Conservation (phyloP, 176 grass and related monocot species). For the Oryza australiensis region DNA sequence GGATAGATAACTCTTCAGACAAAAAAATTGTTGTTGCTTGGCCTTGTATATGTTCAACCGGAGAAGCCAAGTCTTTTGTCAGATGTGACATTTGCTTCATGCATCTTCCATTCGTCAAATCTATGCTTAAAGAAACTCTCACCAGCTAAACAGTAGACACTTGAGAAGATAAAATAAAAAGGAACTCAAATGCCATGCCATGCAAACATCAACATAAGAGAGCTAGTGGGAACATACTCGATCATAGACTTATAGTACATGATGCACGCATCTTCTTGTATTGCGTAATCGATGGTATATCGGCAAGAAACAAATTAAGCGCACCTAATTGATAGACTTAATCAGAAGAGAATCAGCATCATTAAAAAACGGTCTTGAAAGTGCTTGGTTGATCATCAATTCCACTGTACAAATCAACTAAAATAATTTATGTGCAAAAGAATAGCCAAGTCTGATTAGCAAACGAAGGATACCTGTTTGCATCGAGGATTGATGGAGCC, state of each 20-base stretch:
- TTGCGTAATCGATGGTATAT: not conserved
- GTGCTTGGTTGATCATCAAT: not conserved
- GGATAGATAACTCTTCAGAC: not conserved
- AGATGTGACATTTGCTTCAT: conserved; percentile 31
- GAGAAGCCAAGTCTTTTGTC: conserved; percentile 18
- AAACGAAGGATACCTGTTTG: not conserved
- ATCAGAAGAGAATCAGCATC: not conserved
- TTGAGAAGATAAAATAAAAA: not conserved
- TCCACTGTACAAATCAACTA: not conserved
- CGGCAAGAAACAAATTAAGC: not conserved
- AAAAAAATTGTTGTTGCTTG: conserved; percentile 1
- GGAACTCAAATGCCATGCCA: not conserved
- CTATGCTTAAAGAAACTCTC: conserved; percentile 28
- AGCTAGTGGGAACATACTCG: not conserved
- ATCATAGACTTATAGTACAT: not conserved
- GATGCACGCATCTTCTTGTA: not conserved
- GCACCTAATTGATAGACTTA: not conserved
- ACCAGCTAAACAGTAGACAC: not conserved
- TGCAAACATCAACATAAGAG: not conserved
- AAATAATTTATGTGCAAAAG: not conserved
- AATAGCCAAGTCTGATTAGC: not conserved
- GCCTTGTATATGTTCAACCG: not conserved
- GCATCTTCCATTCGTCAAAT: not conserved
- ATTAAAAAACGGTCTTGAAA: not conserved
- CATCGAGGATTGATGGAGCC: not conserved